Percentiles rank a stretch among this genome's conserved stretches.
Conservation (phyloP, 371 early-diverging fungal species). For the Apophysomyces ossiformis region DNA sequence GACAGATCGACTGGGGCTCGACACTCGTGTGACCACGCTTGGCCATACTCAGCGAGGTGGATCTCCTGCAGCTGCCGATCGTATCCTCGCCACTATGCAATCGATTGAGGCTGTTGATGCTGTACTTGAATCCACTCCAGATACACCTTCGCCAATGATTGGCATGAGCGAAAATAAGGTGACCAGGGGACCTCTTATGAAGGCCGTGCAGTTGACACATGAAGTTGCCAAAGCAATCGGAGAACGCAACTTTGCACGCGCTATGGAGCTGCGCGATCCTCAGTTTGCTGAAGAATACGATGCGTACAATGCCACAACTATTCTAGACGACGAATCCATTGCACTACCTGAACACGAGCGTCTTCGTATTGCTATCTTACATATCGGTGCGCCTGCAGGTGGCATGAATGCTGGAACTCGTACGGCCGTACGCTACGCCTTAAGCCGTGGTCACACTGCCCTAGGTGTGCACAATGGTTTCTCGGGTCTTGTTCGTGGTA, state of each 20-base stretch:
- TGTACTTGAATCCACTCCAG: constrained; percentile 83
- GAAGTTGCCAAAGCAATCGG: constrained; percentile 86
- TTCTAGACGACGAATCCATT: constrained; percentile 41
- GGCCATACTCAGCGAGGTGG: constrained; percentile 99
- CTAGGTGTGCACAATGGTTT: constrained; percentile 94
- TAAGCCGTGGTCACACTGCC: constrained; percentile 86
- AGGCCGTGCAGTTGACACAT: constrained; percentile 92
- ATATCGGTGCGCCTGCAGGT: constrained; percentile 96
- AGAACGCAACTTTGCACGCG: constrained; percentile 83
- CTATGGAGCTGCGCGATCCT: constrained; percentile 92
- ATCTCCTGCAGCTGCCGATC: constrained; percentile 92
- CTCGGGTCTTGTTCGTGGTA: constrained; percentile 89
- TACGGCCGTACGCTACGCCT: constrained; percentile 84
- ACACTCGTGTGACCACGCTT: constrained; percentile 93
- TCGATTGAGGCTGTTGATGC: constrained; percentile 97
- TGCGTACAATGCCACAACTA: constrained; percentile 60
- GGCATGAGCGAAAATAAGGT: constrained; percentile 90
- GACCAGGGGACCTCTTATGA: constrained; percentile 85
- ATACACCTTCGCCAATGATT: constrained; percentile 90
- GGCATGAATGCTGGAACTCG: constrained; percentile 99
- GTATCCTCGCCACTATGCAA: constrained; percentile 93
- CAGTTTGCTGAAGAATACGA: constrained; percentile 82
- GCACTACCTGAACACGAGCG: constrained; percentile 47
- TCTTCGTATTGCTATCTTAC: constrained; percentile 91
- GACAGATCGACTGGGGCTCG: constrained; percentile 79